Percentiles rank a stretch among this genome's conserved stretches.
phyloP scores from a whole-genome alignment of 345 rosid species.

The Camelina sativa region DNA sequence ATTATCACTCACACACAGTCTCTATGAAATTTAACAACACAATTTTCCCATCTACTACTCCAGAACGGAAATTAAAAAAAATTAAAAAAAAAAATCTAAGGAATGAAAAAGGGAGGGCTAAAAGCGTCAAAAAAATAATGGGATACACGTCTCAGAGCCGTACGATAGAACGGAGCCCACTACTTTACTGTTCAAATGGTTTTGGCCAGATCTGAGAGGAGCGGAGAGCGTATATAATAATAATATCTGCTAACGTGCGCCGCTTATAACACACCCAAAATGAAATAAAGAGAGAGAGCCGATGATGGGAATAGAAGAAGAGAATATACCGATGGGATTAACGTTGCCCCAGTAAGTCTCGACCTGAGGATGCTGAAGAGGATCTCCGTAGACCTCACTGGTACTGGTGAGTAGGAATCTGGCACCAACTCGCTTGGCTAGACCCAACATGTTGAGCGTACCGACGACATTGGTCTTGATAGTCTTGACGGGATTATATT shows the following conservation, averaged over 20 bases:
- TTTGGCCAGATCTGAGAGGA: conserved; percentile 25
- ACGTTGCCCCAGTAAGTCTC: conserved; percentile 99
- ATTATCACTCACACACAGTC: not conserved
- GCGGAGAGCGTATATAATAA: too few relatives aligned
- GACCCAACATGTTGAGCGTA: conserved; percentile 91
- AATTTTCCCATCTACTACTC: not conserved
- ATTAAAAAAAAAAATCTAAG: not conserved
- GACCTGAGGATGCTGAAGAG: conserved; percentile 97
- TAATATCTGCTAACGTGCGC: conserved; percentile 12
- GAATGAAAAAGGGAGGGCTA: not conserved
- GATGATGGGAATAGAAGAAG: not conserved
- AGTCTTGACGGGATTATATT: conserved; percentile 96
- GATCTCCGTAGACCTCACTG: conserved; percentile 99
- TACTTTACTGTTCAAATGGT: not conserved
- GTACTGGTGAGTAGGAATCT: conserved; percentile 91
- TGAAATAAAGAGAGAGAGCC: not conserved
- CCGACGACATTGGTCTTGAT: conserved; percentile 98
- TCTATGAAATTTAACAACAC: not conserved
- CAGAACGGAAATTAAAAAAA: not conserved
- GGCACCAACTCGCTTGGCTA: conserved; percentile 96
- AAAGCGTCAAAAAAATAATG: conserved; percentile 7
- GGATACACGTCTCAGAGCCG: not conserved
- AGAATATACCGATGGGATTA: conserved; percentile 82
- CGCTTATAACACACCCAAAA: not conserved
- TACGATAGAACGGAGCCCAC: not conserved